Conservation (phyloP, 2,329 filamentous ascomycete genomes). For the Fusarium udum region DNA sequence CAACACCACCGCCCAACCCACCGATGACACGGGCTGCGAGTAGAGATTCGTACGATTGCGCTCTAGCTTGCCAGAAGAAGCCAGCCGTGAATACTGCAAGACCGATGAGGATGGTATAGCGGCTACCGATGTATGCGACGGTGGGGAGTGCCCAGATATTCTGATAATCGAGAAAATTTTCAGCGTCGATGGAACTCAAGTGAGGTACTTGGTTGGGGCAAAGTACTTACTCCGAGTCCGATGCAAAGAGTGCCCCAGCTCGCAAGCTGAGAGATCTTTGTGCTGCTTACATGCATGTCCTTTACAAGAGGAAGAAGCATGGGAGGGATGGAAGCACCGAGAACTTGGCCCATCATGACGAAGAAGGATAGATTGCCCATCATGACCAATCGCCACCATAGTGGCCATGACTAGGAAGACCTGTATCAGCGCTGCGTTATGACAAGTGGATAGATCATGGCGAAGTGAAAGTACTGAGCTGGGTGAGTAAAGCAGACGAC, state of each 20-base stretch:
- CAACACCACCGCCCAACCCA: not conserved
- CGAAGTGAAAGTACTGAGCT: no score
- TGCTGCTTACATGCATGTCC: not conserved
- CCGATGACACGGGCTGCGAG: not conserved
- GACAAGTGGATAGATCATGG: no score
- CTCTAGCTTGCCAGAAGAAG: not conserved
- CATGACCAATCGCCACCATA: not conserved
- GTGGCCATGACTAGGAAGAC: not conserved
- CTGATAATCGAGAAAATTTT: not conserved
- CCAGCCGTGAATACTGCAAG: not conserved
- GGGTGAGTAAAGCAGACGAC: no score
- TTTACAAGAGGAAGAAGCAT: not conserved
- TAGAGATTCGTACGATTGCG: not conserved
- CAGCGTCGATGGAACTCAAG: not conserved
- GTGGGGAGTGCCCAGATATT: not conserved
- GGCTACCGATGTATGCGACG: not conserved
- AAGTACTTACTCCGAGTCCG: not conserved
- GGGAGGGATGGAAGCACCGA: not conserved
- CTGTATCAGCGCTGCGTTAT: not conserved
- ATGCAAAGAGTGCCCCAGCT: not conserved
- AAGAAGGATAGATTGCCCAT: not conserved
- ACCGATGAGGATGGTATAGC: not conserved
- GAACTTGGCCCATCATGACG: not conserved
- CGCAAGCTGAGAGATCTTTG: not conserved
- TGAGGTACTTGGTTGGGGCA: accelerated